phyloP scores from a whole-genome alignment of 768 basidiomycete genomes.

The Pulveroboletus frians region DNA sequence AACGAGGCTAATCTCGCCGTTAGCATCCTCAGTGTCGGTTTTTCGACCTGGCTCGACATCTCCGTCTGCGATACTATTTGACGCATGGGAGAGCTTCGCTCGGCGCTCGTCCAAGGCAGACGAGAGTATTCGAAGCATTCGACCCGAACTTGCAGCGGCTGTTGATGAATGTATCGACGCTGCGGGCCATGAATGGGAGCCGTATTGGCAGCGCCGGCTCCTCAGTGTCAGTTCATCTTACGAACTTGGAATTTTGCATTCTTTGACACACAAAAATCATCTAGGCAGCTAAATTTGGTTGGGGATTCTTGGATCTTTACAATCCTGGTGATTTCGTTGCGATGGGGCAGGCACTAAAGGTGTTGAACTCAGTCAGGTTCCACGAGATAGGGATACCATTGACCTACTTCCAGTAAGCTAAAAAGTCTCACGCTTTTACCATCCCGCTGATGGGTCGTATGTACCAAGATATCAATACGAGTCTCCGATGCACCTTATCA shows the following conservation, averaged over 20 bases:
- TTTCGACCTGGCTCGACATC: constrained; percentile 92
- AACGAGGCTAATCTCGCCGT: background rate
- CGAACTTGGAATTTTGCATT: background rate
- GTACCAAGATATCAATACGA: constrained; percentile 73
- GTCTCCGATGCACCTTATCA: constrained; percentile 76
- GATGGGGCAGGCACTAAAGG: constrained; percentile 90
- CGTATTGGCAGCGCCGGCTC: constrained; percentile 81
- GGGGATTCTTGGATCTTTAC: constrained; percentile 88
- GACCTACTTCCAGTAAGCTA: constrained; percentile 79
- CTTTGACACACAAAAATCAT: background rate
- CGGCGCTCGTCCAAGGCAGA: constrained; percentile 86
- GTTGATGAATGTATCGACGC: constrained; percentile 93
- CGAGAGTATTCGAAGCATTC: constrained; percentile 84
- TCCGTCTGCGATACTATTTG: constrained; percentile 85
- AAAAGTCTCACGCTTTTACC: background rate
- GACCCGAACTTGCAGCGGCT: constrained; percentile 77
- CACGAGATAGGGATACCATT: constrained; percentile 92
- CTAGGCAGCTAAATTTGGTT: constrained; percentile 95
- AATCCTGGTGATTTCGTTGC: constrained; percentile 89
- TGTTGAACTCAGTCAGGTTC: constrained; percentile 87
- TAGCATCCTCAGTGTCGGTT: constrained; percentile 74
- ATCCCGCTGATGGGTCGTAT: constrained; percentile 2
- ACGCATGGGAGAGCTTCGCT: constrained; percentile 87
- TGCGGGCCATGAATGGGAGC: constrained; percentile 88
- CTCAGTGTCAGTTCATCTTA: constrained; percentile 53